A percentile compares a stretch with the other conserved stretches of the same genome.
Conservation (phyloP, 1,284 basidiomycete genomes). For the Flammula alnicola region DNA sequence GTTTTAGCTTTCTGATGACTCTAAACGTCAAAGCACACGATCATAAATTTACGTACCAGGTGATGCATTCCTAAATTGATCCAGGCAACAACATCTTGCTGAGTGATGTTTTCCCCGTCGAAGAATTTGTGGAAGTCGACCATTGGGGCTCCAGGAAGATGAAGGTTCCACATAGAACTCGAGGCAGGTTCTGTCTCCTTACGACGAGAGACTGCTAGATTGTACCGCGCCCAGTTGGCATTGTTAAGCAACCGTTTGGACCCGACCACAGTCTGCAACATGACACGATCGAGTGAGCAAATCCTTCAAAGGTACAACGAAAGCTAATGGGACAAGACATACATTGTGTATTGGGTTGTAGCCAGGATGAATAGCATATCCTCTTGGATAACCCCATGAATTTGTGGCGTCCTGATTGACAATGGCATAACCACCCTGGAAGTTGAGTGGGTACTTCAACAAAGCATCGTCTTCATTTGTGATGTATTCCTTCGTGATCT, state of each 20-base stretch:
- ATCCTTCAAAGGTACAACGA: background rate
- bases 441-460: constrained; percentile 57
- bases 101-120: constrained; percentile 62
- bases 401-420: constrained; percentile 64
- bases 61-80: constrained; percentile 70
- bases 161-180: constrained; percentile 64
- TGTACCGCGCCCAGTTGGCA: constrained; percentile 69
- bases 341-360: constrained; percentile 57
- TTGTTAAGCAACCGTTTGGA: constrained; percentile 62
- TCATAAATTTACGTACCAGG: constrained; percentile 36
- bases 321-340: constrained; percentile 19
- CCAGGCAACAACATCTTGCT: constrained; percentile 68
- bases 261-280: constrained; percentile 55
- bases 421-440: constrained; percentile 59
- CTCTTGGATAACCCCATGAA: constrained; percentile 58
- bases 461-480: constrained; percentile 60
- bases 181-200: constrained; percentile 65
- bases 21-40: constrained; percentile 1
- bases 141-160: constrained; percentile 59
- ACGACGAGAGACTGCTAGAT: constrained; percentile 58
- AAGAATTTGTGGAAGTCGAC: constrained; percentile 71
- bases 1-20: background rate
- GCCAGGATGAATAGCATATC: constrained; percentile 61
- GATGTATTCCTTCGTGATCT: constrained; percentile 53
- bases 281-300: constrained; percentile 3